Conservation (phyloP, 2,329 filamentous ascomycete species). For the Pseudocercospora crystallina region DNA sequence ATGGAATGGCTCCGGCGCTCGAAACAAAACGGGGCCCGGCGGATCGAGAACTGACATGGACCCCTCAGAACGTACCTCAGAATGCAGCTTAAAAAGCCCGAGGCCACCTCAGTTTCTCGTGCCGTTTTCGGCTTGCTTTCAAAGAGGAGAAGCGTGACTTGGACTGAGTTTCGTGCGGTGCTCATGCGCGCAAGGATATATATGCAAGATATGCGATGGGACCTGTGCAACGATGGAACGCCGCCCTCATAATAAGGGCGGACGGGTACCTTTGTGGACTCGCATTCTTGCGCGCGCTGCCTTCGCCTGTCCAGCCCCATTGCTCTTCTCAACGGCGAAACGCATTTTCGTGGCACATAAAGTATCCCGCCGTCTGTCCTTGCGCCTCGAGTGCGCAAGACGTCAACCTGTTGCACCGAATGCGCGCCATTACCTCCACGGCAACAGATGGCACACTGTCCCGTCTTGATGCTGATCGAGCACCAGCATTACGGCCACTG, state of each 20-base stretch:
- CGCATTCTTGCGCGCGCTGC: background rate
- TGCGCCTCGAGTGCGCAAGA: constrained; percentile 2
- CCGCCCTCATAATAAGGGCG: background rate
- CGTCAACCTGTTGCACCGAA: constrained; percentile 3
- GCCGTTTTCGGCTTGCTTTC: constrained; percentile 6
- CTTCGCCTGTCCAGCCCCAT: too few species aligned
- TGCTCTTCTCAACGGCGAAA: background rate
- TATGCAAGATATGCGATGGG: constrained; percentile 1
- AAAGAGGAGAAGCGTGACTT: too few species aligned
- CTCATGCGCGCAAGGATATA: constrained; percentile 9
- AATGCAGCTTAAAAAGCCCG: constrained; percentile 4
- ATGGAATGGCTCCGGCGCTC: too few species aligned
- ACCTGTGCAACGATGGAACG: constrained; percentile 5
- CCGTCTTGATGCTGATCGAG: background rate
- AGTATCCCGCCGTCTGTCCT: constrained; percentile 1
- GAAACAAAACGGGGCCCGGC: too few species aligned
- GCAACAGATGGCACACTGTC: constrained; percentile 1
- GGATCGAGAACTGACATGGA: background rate
- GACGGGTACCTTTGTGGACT: background rate
- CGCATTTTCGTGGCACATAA: constrained; percentile 4
- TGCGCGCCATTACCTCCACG: constrained; percentile 7
- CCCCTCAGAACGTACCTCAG: constrained; percentile 9
- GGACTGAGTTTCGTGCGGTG: background rate
- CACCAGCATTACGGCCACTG: constrained; percentile 1
- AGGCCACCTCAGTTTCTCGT: constrained; percentile 6